These are phyloP conservation scores for Annulohypoxylon maeteangense DNA, from an alignment of 495 filamentous ascomycete species.

Conservation along the genomic window DNA sequence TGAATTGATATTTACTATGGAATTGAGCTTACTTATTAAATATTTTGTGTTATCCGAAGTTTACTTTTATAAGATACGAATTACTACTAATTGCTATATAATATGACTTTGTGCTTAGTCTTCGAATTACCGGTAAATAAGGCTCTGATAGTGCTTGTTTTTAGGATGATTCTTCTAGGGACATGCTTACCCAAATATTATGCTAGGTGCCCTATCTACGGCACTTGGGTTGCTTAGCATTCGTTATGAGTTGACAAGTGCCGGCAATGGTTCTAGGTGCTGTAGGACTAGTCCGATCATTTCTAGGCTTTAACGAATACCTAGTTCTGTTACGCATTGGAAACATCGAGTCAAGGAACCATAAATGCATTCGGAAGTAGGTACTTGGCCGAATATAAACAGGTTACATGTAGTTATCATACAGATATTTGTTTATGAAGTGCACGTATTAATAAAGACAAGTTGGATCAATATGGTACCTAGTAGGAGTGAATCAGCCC, in stretches of 20 bases:
- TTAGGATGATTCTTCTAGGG: neutral
- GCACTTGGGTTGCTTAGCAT: neutral
- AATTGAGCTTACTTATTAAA: too few species aligned
- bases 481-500: constrained; percentile 10
- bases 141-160: neutral
- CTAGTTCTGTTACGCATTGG: neutral
- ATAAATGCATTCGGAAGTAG: neutral
- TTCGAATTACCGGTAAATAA: neutral
- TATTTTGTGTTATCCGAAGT: too few species aligned
- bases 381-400: neutral
- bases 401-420: neutral
- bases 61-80: too few species aligned
- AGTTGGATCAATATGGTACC: neutral
- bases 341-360: neutral
- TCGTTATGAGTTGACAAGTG: neutral
- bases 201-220: neutral
- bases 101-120: too few species aligned
- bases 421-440: neutral
- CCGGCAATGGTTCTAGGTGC: neutral
- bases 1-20: neutral
- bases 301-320: neutral
- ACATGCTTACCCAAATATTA: neutral
- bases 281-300: neutral
- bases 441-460: neutral
- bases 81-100: too few species aligned